Conservation (phyloP, 176 grass and related monocot genomes). For the Oryza brachyantha region DNA sequence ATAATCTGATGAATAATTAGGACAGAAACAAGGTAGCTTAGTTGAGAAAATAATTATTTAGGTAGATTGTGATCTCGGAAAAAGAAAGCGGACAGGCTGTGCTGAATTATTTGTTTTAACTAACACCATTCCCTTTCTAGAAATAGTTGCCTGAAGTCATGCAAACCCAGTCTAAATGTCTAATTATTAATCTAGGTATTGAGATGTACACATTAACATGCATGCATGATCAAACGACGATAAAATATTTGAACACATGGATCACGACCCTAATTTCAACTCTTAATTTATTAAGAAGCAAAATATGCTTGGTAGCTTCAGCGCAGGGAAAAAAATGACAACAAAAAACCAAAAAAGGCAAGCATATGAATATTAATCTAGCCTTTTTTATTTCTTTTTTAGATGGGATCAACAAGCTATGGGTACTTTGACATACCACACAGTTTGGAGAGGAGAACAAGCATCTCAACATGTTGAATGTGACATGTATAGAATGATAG, state of each 20-base stretch:
- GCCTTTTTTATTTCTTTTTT: too few species aligned
- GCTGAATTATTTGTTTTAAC: neutral
- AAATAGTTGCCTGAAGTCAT: neutral
- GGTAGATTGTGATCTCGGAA: neutral
- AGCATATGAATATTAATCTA: neutral
- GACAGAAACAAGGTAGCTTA: too few species aligned
- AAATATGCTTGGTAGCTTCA: neutral
- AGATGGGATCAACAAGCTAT: neutral
- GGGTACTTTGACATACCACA: neutral
- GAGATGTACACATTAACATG: neutral
- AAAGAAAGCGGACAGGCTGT: neutral
- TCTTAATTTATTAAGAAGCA: neutral
- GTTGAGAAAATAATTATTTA: neutral
- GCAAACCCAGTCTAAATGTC: neutral
- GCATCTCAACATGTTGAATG: too few species aligned
- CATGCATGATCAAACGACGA: neutral
- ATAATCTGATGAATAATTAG: too few species aligned
- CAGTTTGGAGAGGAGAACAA: too few species aligned
- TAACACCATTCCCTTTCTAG: neutral
- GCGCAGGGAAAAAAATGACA: neutral
- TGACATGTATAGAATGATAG: too few species aligned
- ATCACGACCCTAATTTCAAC: conserved; percentile 13
- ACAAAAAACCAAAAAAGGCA: neutral
- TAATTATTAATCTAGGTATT: neutral
- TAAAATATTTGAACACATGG: neutral